These are phyloP conservation scores for Ambrosiella cleistominuta DNA, from an alignment of 2,329 filamentous ascomycete species.

Conservation along the genomic window DNA sequence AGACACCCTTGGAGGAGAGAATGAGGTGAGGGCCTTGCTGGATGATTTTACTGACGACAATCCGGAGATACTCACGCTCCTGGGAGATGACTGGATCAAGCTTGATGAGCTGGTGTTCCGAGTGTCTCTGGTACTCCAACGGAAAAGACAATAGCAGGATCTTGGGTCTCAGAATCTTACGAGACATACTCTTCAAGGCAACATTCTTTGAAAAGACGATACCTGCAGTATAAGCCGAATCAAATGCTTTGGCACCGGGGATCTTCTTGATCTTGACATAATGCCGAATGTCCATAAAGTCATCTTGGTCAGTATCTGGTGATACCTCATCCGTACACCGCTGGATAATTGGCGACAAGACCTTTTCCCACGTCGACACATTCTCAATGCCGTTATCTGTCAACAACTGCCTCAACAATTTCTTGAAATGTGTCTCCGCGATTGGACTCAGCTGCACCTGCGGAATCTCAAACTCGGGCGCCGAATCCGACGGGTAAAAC, in stretches of 20 bases:
- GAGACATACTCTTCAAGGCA: conserved; percentile 87
- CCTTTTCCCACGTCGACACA: conserved; percentile 67
- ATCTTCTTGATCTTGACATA: conserved; percentile 98
- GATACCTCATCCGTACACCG: conserved; percentile 88
- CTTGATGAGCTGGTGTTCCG: conserved; percentile 85
- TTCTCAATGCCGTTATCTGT: conserved; percentile 59
- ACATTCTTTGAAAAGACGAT: conserved; percentile 96
- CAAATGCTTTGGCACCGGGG: conserved; percentile 70
- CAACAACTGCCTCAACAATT: conserved; percentile 67
- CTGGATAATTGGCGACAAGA: conserved; percentile 74
- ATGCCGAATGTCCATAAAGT: conserved; percentile 92
- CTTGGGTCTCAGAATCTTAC: conserved; percentile 64
- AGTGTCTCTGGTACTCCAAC: conserved; percentile 83
- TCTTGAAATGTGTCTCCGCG: conserved; percentile 75
- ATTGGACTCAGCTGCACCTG: conserved; percentile 74
- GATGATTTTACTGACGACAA: conserved; percentile 80
- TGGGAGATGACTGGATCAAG: conserved; percentile 91
- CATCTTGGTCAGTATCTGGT: conserved; percentile 73
- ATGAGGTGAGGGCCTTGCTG: conserved; percentile 71
- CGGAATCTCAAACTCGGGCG: conserved; percentile 44
- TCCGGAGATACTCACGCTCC: conserved; percentile 81
- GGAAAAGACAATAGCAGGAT: conserved; percentile 90
- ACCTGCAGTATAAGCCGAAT: conserved; percentile 92
- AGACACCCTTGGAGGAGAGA: conserved; percentile 83
- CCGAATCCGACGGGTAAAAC: conserved; percentile 6